Evolutionary conservation across 2,329 filamentous ascomycete species (phyloP), one percentile per base, ranked within the genome.

Genomic region (Aspergillus ochraceoroseus): DNA sequence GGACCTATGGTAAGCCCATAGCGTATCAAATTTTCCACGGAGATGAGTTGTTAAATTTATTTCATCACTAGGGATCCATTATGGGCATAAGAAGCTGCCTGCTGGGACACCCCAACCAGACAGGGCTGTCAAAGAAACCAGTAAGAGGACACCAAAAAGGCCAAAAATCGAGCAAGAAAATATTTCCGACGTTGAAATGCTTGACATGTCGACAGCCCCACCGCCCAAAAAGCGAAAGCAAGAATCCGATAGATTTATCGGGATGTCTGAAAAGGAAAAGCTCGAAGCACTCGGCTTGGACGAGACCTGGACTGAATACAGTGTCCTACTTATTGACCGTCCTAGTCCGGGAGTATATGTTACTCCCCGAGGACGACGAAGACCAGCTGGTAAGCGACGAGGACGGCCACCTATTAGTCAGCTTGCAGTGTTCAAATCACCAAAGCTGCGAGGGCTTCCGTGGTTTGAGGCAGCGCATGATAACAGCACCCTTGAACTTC

Each of bases 251-350:
- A 46, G 38, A 8, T 48, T 59, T 20, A 34, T 38, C 7, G 59
- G 56, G 5, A 58, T 67, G 52, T 58, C 65, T 0, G 62, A 62
- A 43, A 60, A 60, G 20, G 64, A 68, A 36, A 62, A 51, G 27
- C 54, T 68, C 2, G 59, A 65, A 41, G 59, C 63, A 14, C 51
- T 63, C 38, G 66, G 66, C 1, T 47, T 67, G 43, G 65, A 68
- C 43, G 62, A 66, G 35, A 58, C 55, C 2, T 69, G 63, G 63
- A 67, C 65, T 1, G 62, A 66, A 42, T 68, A 67, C 41, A 65
- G 52, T 20, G 54, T 63, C 15, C 41, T 65, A 3, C 39, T 63
- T 3, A 61, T 67, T 32, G 58, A 67, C 18, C 62, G 63, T n/a
- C 52, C 58, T 8, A 46, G 41, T 3, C 55, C 64, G 8, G 68